A percentile compares a stretch with the other conserved stretches of the same genome.
Evolutionary conservation across 2,329 filamentous ascomycete genomes (phyloP).

Genomic region (Aureobasidium melanogenum): DNA sequence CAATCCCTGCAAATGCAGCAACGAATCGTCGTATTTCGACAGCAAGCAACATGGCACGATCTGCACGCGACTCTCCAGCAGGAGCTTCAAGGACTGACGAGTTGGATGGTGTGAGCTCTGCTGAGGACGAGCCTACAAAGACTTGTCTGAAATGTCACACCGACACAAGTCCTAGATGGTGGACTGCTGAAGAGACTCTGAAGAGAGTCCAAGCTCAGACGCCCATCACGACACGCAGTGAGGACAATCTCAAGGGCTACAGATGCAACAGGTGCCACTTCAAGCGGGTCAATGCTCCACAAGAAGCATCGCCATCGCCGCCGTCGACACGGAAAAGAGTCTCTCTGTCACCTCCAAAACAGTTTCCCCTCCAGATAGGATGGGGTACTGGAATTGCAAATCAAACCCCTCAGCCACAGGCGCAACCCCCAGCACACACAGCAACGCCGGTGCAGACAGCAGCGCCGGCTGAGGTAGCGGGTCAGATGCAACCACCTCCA

Average conservation of each 20-base stretch:
- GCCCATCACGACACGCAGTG: not conserved
- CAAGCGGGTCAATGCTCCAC: slow-evolving; percentile 32
- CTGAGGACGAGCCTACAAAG: slow-evolving; percentile 24
- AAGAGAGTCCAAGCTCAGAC: not conserved
- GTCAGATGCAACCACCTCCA: slow-evolving; percentile 14
- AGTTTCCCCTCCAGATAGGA: slow-evolving; percentile 19
- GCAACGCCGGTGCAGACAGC: slow-evolving; percentile 1
- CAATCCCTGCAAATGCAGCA: slow-evolving; percentile 19
- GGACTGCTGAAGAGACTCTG: slow-evolving; percentile 5
- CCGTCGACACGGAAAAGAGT: slow-evolving; percentile 13
- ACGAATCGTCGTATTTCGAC: slow-evolving; percentile 32
- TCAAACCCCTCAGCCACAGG: not conserved
- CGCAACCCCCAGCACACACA: not conserved
- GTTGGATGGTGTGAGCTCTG: slow-evolving; percentile 23
- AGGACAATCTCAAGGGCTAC: slow-evolving; percentile 20
- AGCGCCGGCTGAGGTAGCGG: slow-evolving; percentile 13
- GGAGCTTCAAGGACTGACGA: slow-evolving; percentile 23
- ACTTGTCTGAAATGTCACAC: slow-evolving; percentile 42
- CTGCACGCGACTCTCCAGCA: slow-evolving; percentile 24
- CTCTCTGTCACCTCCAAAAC: slow-evolving; percentile 19
- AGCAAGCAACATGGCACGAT: slow-evolving; percentile 25
- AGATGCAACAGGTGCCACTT: slow-evolving; percentile 43
- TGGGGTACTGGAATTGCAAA: slow-evolving; percentile 6
- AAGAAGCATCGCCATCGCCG: slow-evolving; percentile 18
- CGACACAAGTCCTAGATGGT: slow-evolving; percentile 61